A percentile compares a stretch with the other conserved stretches of the same genome.
These are phyloP conservation scores for Verbascum thapsus DNA, from an alignment of 257 asterid genomes.

Conservation along the genomic window DNA sequence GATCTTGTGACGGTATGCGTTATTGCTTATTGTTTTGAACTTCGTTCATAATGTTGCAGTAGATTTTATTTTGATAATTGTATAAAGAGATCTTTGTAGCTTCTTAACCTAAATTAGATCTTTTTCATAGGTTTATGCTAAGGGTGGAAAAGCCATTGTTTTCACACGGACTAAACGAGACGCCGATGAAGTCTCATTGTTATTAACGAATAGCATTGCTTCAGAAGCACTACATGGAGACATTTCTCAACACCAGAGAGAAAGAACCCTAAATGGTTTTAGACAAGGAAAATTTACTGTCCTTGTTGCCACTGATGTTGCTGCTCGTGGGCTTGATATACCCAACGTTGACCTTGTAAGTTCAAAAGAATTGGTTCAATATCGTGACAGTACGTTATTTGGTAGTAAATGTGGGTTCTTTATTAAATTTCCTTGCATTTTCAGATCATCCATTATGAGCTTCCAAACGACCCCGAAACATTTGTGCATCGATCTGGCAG, in stretches of 20 bases:
- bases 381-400: not conserved
- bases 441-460: slow-evolving; percentile 92
- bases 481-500: slow-evolving; percentile 99
- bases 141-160: slow-evolving; percentile 90
- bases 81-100: not conserved
- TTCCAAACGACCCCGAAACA: slow-evolving; percentile 94
- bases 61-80: not conserved
- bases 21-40: not conserved
- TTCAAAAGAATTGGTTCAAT: slow-evolving; percentile 18
- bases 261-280: slow-evolving; percentile 86
- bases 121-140: slow-evolving; percentile 75
- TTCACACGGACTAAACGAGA: slow-evolving; percentile 92
- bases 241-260: slow-evolving; percentile 97
- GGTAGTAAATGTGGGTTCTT: slow-evolving; percentile 9
- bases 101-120: slow-evolving; percentile 20
- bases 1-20: slow-evolving; percentile 76
- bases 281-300: slow-evolving; percentile 93
- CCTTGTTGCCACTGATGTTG: slow-evolving; percentile 96
- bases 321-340: slow-evolving; percentile 91
- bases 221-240: slow-evolving; percentile 98
- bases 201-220: slow-evolving; percentile 70
- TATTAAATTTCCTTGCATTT: slow-evolving; percentile 11
- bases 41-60: not conserved
- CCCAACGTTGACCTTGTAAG: slow-evolving; percentile 96
- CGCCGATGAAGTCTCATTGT: slow-evolving; percentile 92